phyloP scores from a whole-genome alignment of 192 early-diverging fungal species.

The Thoreauomyces humboldtii region DNA sequence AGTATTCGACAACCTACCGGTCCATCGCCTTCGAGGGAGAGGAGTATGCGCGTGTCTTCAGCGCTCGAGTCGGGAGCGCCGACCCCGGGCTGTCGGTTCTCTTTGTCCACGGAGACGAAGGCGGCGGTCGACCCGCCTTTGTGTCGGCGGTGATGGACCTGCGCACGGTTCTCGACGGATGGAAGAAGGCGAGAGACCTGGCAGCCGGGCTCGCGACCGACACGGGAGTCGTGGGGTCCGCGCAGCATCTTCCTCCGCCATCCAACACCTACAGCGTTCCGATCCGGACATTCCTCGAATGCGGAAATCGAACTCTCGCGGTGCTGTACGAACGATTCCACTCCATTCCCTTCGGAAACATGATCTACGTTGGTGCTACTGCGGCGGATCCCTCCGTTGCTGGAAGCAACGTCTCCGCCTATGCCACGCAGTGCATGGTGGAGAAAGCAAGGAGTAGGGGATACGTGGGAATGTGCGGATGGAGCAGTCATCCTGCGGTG shows the following conservation, averaged over 20 bases:
- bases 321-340: slow-evolving; percentile 2
- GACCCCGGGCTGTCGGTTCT: neutral
- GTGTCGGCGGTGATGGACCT: slow-evolving; percentile 7
- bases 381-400: neutral
- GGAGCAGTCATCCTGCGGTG: slow-evolving; percentile 8
- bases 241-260: no score
- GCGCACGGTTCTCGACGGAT: neutral
- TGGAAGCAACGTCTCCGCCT: slow-evolving; percentile 2
- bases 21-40: neutral
- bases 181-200: slow-evolving; percentile 1
- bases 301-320: neutral
- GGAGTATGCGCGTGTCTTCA: neutral
- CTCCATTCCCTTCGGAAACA: neutral
- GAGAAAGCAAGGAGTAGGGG: slow-evolving; percentile 1
- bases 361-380: slow-evolving; percentile 7
- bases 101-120: neutral
- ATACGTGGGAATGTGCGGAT: neutral
- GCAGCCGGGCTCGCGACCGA: no score
- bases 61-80: neutral
- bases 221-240: no score
- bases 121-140: neutral
- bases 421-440: neutral
- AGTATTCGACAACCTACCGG: slow-evolving; percentile 10
- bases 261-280: no score
- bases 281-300: slow-evolving; percentile 5